phyloP scores from a whole-genome alignment of 139 green algal species.

The Trebouxia sp. region DNA sequence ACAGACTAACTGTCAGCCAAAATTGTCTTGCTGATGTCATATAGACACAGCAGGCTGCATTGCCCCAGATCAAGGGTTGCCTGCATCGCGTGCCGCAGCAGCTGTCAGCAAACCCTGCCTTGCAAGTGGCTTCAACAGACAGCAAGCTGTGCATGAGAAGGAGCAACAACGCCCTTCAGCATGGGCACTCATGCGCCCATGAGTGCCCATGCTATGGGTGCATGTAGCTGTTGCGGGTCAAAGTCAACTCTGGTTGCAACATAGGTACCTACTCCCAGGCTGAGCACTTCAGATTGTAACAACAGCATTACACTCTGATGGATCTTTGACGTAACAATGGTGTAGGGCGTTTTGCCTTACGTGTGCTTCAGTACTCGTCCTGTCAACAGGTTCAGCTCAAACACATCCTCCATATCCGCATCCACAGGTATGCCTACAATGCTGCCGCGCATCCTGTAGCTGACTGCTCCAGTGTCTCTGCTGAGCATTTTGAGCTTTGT shows the following conservation, averaged over 20 bases:
- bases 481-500: slow-evolving; percentile 61
- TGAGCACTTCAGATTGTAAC: background rate
- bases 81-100: background rate
- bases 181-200: no score
- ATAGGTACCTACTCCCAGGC: no score
- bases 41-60: background rate
- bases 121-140: background rate
- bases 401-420: slow-evolving; percentile 33
- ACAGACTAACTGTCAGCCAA: no score
- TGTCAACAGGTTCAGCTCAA: slow-evolving; percentile 71
- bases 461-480: slow-evolving; percentile 46
- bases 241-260: no score
- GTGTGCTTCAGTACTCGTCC: slow-evolving; percentile 44
- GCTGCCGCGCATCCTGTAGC: slow-evolving; percentile 53
- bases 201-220: no score
- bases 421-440: slow-evolving; percentile 37
- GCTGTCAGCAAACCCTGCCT: background rate
- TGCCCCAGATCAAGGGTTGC: background rate
- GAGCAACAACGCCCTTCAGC: no score
- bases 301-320: no score
- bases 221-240: no score
- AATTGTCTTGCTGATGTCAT: no score
- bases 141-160: background rate
- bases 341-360: no score
- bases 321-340: no score